Percentiles rank a stretch among this genome's conserved stretches.
These are phyloP conservation scores for Podospora comata DNA, from an alignment of 495 filamentous ascomycete genomes.

Conservation along the genomic window DNA sequence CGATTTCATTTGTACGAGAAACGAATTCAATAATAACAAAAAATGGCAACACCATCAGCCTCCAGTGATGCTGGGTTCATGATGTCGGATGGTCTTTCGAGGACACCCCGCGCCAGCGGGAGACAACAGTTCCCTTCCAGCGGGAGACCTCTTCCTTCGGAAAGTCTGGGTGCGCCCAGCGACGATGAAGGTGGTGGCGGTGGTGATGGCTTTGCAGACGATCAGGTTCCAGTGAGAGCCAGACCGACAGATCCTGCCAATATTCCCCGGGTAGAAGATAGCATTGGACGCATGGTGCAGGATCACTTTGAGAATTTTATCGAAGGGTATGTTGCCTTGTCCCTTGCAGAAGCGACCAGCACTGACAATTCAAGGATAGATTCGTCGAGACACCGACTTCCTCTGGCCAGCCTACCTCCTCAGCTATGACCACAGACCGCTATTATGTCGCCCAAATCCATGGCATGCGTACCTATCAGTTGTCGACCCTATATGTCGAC, in stretches of 20 bases:
- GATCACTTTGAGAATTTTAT: conserved; percentile 84
- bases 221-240: conserved; percentile 53
- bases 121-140: conserved; percentile 36
- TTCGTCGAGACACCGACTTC: conserved; percentile 72
- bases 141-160: conserved; percentile 61
- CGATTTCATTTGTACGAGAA: conserved; percentile 9
- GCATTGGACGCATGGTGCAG: conserved; percentile 79
- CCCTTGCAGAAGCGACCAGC: not conserved
- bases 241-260: conserved; percentile 57
- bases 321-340: conserved; percentile 60
- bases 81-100: conserved; percentile 43
- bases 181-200: conserved; percentile 60
- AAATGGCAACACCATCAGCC: conserved; percentile 37
- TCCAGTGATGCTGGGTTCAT: conserved; percentile 45
- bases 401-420: conserved; percentile 71
- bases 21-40: conserved; percentile 3
- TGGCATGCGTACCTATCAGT: conserved; percentile 74
- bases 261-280: conserved; percentile 82
- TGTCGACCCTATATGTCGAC: conserved; percentile 98
- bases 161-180: conserved; percentile 60
- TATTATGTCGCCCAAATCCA: conserved; percentile 97
- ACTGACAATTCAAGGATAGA: conserved; percentile 36
- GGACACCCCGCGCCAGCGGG: conserved; percentile 39
- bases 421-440: conserved; percentile 73
- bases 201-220: conserved; percentile 56